Evolutionary conservation across 2,329 filamentous ascomycete species (phyloP).

Genomic region (Colletotrichum aenigma): DNA sequence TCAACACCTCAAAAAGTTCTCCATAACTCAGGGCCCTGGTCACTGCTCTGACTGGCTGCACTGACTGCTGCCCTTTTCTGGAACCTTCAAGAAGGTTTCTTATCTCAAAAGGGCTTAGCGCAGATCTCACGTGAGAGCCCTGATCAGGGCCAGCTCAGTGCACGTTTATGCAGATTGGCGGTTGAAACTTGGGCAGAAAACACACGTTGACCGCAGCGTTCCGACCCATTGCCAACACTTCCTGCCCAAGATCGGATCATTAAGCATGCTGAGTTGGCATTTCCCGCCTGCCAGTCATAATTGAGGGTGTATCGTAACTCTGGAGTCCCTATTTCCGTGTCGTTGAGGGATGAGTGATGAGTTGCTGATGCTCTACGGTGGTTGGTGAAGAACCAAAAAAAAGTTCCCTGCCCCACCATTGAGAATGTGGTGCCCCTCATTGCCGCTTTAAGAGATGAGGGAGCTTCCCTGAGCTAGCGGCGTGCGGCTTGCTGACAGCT

Average conservation of each 20-base stretch:
- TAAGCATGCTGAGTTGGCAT: constrained; percentile 5
- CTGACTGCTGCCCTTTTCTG: constrained; percentile 33
- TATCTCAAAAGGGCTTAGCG: constrained; percentile 30
- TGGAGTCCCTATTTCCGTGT: background rate
- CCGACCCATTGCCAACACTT: background rate
- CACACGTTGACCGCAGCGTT: background rate
- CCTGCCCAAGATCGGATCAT: constrained; percentile 4
- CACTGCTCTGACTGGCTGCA: constrained; percentile 11
- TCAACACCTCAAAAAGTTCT: constrained; percentile 17
- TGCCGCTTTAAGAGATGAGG: constrained; percentile 63
- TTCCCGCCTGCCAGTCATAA: constrained; percentile 7
- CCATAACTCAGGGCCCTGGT: background rate
- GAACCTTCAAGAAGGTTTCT: constrained; percentile 44
- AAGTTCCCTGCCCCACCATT: constrained; percentile 56
- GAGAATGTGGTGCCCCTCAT: constrained; percentile 61
- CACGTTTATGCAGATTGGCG: constrained; percentile 7
- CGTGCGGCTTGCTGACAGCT: constrained; percentile 5
- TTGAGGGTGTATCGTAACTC: background rate
- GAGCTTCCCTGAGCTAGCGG: constrained; percentile 11
- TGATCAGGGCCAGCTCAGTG: constrained; percentile 16
- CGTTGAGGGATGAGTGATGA: background rate
- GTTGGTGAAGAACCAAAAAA: constrained; percentile 23
- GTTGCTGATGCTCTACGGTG: constrained; percentile 3
- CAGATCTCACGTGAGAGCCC: constrained; percentile 22
- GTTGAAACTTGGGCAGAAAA: constrained; percentile 10